Evolutionary conservation across 345 rosid species (phyloP).

Genomic region (Zanthoxylum bungeanum): DNA sequence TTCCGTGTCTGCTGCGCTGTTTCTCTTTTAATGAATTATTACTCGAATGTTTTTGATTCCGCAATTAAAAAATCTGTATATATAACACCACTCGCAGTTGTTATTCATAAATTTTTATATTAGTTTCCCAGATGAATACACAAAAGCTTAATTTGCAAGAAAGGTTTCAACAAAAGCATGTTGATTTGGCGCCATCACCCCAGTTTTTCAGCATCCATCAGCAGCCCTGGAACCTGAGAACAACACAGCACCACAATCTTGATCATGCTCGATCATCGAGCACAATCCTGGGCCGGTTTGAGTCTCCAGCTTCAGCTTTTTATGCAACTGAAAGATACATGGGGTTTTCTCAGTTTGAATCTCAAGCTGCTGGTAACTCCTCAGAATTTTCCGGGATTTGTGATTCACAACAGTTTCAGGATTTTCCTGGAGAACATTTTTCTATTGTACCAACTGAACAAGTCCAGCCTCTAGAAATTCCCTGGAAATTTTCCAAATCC

Average conservation of each 20-base stretch:
- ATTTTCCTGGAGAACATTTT: conserved; percentile 19
- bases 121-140: conserved; percentile 33
- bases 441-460: conserved; percentile 18
- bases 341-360: conserved; percentile 44
- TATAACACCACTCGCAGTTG: neutral
- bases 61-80: neutral
- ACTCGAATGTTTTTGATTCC: conserved; percentile 12
- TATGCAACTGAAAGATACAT: conserved; percentile 48
- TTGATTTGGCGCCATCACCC: conserved; percentile 12
- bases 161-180: conserved; percentile 23
- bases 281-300: conserved; percentile 41
- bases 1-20: conserved; percentile 19
- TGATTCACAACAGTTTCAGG: conserved; percentile 25
- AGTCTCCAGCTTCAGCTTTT: conserved; percentile 49
- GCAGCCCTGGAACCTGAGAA: conserved; percentile 25
- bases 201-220: conserved; percentile 8
- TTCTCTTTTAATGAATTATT: conserved; percentile 1
- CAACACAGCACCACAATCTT: conserved; percentile 10
- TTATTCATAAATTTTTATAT: neutral
- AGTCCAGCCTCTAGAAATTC: conserved; percentile 8
- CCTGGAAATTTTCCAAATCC: conserved; percentile 12
- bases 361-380: conserved; percentile 14
- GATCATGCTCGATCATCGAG: conserved; percentile 29
- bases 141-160: conserved; percentile 33
- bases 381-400: conserved; percentile 16